Base-by-base conservation (phyloP, 768 basidiomycete species). In the Holtermannia corniformis region DNA sequence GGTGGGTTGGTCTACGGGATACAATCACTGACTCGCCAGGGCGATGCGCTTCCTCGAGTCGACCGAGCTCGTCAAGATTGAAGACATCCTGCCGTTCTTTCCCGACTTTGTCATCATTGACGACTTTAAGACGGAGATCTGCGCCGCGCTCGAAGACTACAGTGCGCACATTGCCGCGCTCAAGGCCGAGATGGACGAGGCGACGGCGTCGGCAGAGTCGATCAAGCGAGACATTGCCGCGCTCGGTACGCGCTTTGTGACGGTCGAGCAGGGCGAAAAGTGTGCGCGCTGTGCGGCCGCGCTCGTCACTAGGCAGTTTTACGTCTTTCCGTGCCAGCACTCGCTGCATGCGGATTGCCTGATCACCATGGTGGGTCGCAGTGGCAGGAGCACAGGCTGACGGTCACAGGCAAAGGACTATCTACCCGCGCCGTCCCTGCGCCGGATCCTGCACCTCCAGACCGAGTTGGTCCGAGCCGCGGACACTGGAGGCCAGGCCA, bases 71-170 rank as follows among this genome's bases (percentile, higher is more conserved):
- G 81, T 99, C 67, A 96, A 96, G 74, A 93, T 99, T 59, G 95
- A 99, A 68, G 95, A 99, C 67, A 95, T 99, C 56, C 76, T 99
- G 16, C 95, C 95, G 4, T 99, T 97, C 82, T 97, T 99, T 82
- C 93, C 95, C 1, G 93, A 97, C 74, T 99, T 99, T 68, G 90
- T 93, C 12, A 87, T 96, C 54, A 96, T 99, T 60, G 95, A 97
- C 68, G 95, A 97, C 69, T 97, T 99, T 80, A 99, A 99, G 72
- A 87, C 93, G 62, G 93, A 97, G 74, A 97, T 97, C 59, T 93
- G 92, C 47, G 84, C 84, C 55, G 95, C 95, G 0, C 75, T 99
- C 59, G 93, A 99, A 68, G 86, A 86, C 1, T 97, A 96, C 68
- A 87, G 88, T 41, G 79, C 83, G 16, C 87, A 90, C 62, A 97